phyloP scores from a whole-genome alignment of 179 eudicot species.

The Silene noctiflora region DNA sequence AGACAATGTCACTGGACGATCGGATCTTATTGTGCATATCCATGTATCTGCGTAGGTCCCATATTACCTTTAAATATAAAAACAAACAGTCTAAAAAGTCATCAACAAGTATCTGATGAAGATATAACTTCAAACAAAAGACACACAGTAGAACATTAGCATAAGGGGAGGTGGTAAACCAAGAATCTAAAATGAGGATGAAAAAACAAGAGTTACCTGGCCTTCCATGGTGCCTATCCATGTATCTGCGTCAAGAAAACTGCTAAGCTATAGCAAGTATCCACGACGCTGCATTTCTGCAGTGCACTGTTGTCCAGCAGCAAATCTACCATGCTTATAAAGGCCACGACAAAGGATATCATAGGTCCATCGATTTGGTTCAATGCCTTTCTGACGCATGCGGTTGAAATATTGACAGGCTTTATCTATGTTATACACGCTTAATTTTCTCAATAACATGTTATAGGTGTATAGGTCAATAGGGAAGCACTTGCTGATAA shows the following conservation, averaged over 20 bases:
- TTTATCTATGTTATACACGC: slow-evolving; percentile 40
- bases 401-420: slow-evolving; percentile 45
- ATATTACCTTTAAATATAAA: no score
- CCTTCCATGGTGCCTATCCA: slow-evolving; percentile 11
- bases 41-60: no score
- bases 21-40: no score
- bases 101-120: slow-evolving; percentile 4
- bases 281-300: slow-evolving; percentile 61
- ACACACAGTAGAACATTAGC: background rate
- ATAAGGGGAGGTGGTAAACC: background rate
- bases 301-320: slow-evolving; percentile 51
- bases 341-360: slow-evolving; percentile 54
- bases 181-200: background rate
- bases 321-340: slow-evolving; percentile 43
- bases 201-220: slow-evolving; percentile 10
- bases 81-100: no score
- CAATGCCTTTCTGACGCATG: slow-evolving; percentile 56
- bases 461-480: slow-evolving; percentile 57
- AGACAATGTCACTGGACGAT: no score
- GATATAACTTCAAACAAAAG: background rate
- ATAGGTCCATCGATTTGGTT: slow-evolving; percentile 75
- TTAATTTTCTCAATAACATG: slow-evolving; percentile 58
- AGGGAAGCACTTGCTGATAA: slow-evolving; percentile 50
- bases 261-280: slow-evolving; percentile 33
- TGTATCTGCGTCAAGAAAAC: slow-evolving; percentile 21